A percentile compares a stretch with the other conserved stretches of the same genome.
phyloP scores from a whole-genome alignment of 306 rosid species.

The Pyrus pyrifolia region DNA sequence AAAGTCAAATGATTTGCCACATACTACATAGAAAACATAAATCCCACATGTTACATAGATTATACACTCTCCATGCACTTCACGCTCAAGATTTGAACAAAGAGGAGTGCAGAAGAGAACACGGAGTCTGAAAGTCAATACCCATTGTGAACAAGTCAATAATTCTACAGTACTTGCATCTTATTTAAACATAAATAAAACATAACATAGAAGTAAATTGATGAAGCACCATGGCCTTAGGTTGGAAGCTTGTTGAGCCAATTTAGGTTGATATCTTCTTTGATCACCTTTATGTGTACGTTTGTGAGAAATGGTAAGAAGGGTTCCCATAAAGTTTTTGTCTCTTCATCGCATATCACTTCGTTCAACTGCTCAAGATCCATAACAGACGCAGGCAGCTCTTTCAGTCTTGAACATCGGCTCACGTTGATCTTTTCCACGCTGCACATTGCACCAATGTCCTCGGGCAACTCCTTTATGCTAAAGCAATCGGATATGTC shows the following conservation, averaged over 20 bases:
- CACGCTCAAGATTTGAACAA: too few relatives aligned
- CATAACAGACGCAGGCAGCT: constrained; percentile 36
- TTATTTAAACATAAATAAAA: too few relatives aligned
- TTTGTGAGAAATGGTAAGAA: neutral
- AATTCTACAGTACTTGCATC: too few relatives aligned
- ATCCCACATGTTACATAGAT: neutral
- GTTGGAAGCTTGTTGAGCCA: constrained; percentile 4
- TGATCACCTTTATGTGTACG: neutral
- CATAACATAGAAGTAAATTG: neutral
- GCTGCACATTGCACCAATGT: constrained; percentile 29
- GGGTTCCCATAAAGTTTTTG: neutral
- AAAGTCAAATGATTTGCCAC: neutral
- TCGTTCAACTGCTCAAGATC: constrained; percentile 25
- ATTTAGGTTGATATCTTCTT: constrained; percentile 7
- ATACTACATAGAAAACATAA: neutral
- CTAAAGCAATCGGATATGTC: constrained; percentile 49
- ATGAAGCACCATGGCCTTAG: neutral
- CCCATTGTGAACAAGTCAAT: too few relatives aligned
- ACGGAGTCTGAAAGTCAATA: too few relatives aligned
- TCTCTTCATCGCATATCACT: constrained; percentile 44
- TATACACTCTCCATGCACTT: neutral
- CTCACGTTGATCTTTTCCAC: constrained; percentile 30
- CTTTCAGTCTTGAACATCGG: constrained; percentile 32
- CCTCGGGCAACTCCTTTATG: constrained; percentile 33
- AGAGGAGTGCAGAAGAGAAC: too few relatives aligned